Evolutionary conservation across 2,329 filamentous ascomycete genomes (phyloP), one percentile per base, ranked within the genome.

Genomic region (Colletotrichum coccodes): DNA sequence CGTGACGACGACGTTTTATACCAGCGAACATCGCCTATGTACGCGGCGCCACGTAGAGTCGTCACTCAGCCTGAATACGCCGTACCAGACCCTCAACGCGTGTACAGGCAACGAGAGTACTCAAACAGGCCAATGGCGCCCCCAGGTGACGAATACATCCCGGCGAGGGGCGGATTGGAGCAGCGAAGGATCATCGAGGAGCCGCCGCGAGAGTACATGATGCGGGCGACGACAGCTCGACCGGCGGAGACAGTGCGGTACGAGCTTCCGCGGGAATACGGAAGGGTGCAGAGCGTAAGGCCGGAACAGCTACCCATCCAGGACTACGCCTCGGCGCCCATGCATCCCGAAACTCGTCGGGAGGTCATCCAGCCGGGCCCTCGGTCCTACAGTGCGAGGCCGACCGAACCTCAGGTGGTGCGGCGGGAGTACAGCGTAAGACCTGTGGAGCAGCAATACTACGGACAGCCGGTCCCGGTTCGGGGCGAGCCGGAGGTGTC

Each of bases 1-100:
- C 84, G 84, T 64, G 83, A 86, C 30, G 87, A 90, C 32, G 83
- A 85, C 26, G 72, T 84, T 30, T 74, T 88, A 5, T 90, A 90
- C 72, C 79, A 82, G 54, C 81, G 84, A 62, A 74, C 84, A 2
- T 83, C 90, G 4, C 87, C 90, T 3, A 75, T 83, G 9, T 85
- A 80, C 75, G 79, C 79, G 52, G 77, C 82, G n/a, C 81, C 85
- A 11, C 82, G 89, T 68, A 85, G 89, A 47, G 84, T 90, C 49
- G 80, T 93, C 26, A 90, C 90, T 12, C 88, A 91, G 70, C 86
- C 89, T 2, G 91, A 92, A 70, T 87, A 84, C 59, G 79, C 84
- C 57, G 74, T 83, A 30, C 75, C 85, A 8, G 85, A 88, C 58
- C 78, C 81, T 36, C 85, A 87, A 70, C 84, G 87, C 68, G 80